Conservation (phyloP, 495 filamentous ascomycete genomes). For the Hypoxylon perforatum region DNA sequence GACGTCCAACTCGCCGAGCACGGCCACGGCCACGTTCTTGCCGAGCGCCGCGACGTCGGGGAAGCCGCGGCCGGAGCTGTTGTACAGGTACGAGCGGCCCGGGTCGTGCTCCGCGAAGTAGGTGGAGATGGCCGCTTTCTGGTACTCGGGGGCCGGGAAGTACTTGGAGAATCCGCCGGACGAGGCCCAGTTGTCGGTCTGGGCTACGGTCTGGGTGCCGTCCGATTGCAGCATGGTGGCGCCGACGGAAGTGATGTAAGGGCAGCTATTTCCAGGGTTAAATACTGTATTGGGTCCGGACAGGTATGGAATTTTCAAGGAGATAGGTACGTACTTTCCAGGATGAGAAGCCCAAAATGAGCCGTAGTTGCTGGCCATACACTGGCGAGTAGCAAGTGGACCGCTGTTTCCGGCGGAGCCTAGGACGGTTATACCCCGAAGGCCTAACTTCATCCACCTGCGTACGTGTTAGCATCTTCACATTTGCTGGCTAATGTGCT, state of each 20-base stretch:
- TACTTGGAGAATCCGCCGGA: conserved; percentile 78
- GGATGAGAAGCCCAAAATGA: not conserved
- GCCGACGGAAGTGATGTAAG: conserved; percentile 52
- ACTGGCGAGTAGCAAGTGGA: conserved; percentile 19
- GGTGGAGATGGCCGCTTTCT: conserved; percentile 60
- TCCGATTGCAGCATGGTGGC: conserved; percentile 29
- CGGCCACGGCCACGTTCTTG: conserved; percentile 64
- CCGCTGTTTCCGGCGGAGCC: conserved; percentile 69
- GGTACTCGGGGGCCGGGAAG: conserved; percentile 69
- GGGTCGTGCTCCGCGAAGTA: conserved; percentile 63
- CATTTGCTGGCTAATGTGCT: not conserved
- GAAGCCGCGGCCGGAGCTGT: conserved; percentile 68
- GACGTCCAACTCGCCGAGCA: conserved; percentile 51
- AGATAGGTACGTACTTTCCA: not conserved
- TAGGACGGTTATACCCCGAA: conserved; percentile 68
- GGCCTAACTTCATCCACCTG: conserved; percentile 67
- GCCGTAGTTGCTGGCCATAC: not conserved
- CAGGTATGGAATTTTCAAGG: not conserved
- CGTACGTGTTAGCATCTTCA: not conserved
- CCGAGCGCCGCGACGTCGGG: conserved; percentile 75
- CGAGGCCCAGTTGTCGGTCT: conserved; percentile 37
- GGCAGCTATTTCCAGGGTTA: conserved; percentile 30
- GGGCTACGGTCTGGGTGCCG: not conserved
- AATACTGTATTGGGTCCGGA: not conserved
- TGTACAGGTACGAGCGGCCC: conserved; percentile 53